Percentiles rank a stretch among this genome's conserved stretches.
phyloP scores from a whole-genome alignment of 495 filamentous ascomycete genomes.

The Aspergillus sclerotioniger region DNA sequence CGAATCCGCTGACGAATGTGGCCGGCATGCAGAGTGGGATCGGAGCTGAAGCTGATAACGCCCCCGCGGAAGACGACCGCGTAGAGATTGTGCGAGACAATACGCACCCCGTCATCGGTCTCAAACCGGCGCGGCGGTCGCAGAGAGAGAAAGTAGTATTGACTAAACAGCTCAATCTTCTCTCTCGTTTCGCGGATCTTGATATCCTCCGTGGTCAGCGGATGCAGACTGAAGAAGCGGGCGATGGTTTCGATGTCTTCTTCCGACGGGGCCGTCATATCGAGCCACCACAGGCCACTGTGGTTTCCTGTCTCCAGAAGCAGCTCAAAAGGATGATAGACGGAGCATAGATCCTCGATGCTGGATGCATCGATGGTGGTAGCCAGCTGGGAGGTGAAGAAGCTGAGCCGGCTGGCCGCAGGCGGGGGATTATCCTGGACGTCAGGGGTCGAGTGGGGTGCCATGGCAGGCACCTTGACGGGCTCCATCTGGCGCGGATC shows the following conservation, averaged over 20 bases:
- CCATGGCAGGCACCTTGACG: not conserved
- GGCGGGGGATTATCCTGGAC: not conserved
- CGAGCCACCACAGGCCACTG: slow-evolving; percentile 81
- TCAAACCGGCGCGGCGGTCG: slow-evolving; percentile 74
- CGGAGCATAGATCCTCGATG: slow-evolving; percentile 69
- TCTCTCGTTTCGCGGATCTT: slow-evolving; percentile 85
- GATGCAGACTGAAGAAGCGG: slow-evolving; percentile 83
- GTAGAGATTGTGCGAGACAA: slow-evolving; percentile 83
- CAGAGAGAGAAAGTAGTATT: slow-evolving; percentile 92
- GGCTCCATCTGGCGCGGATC: not conserved
- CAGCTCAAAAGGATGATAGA: slow-evolving; percentile 73
- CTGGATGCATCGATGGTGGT: slow-evolving; percentile 75
- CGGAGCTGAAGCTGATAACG: slow-evolving; percentile 81
- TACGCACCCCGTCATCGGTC: slow-evolving; percentile 60
- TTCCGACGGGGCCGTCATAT: slow-evolving; percentile 77
- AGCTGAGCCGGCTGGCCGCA: slow-evolving; percentile 65
- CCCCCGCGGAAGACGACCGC: slow-evolving; percentile 89
- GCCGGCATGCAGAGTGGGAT: slow-evolving; percentile 69
- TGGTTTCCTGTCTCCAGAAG: slow-evolving; percentile 69
- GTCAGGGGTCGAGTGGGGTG: not conserved
- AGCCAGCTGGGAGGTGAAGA: slow-evolving; percentile 83
- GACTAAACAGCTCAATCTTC: slow-evolving; percentile 89
- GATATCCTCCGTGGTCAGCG: slow-evolving; percentile 88
- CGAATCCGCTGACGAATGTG: slow-evolving; percentile 84
- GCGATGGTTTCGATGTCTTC: slow-evolving; percentile 78